Conservation (phyloP, 2,329 filamentous ascomycete genomes). For the Penicillium psychrosexuale region DNA sequence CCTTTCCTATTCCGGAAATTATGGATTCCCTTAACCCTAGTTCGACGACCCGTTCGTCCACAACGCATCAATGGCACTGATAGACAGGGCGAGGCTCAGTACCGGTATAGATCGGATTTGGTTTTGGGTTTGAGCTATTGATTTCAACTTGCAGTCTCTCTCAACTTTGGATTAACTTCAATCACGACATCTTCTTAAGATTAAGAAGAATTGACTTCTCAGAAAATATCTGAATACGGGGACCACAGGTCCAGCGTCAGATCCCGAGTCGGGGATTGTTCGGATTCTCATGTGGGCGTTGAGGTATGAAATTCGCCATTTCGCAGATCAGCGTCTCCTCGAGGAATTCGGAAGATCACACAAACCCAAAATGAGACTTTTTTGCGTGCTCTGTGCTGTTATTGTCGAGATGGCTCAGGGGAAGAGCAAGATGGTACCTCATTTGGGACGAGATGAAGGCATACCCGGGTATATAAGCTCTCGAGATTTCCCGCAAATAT, state of each 20-base stretch:
- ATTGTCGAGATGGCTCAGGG: neutral
- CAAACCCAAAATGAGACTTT: neutral
- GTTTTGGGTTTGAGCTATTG: constrained; percentile 7
- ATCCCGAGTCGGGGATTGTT: neutral
- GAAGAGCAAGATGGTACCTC: neutral
- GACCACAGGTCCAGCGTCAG: neutral
- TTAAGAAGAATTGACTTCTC: constrained; percentile 1
- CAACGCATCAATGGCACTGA: neutral
- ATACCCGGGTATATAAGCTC: constrained; percentile 14
- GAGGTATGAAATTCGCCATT: constrained; percentile 10
- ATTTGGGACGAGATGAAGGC: neutral
- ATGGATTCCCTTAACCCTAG: neutral
- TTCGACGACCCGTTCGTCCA: neutral
- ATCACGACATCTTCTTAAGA: constrained; percentile 14
- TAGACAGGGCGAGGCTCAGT: neutral
- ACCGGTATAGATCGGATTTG: neutral
- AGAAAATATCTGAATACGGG: neutral
- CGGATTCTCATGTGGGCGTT: neutral
- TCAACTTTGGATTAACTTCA: neutral
- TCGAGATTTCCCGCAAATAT: constrained; percentile 16
- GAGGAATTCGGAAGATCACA: constrained; percentile 3
- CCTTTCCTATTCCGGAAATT: constrained; percentile 1
- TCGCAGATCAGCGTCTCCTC: constrained; percentile 12
- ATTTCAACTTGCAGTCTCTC: neutral
- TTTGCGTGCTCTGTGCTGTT: constrained; percentile 15